Conservation (phyloP, 768 basidiomycete species). For the Rhodotorula kratochvilovae region DNA sequence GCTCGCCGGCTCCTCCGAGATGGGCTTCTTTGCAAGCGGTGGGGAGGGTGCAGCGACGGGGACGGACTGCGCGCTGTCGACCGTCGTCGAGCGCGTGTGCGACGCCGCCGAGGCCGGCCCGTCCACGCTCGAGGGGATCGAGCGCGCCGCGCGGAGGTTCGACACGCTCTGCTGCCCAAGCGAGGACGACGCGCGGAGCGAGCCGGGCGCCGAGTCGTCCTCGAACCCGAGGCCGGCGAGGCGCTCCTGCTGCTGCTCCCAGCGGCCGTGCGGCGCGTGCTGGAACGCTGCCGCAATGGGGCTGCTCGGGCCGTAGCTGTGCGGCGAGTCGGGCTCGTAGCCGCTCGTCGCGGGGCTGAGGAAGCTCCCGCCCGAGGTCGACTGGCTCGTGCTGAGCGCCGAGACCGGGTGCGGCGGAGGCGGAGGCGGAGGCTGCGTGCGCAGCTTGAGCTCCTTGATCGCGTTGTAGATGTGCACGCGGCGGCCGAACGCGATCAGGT, state of each 20-base stretch:
- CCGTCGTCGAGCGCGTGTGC: background rate
- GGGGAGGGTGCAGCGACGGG: background rate
- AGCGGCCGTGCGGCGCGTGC: slow-evolving; percentile 11
- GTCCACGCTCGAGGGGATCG: background rate
- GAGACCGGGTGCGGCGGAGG: background rate
- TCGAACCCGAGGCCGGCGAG: slow-evolving; percentile 24
- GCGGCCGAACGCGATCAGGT: slow-evolving; percentile 89
- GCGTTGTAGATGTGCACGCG: slow-evolving; percentile 88
- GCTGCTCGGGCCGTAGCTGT: background rate
- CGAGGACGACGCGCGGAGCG: slow-evolving; percentile 26
- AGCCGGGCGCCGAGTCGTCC: background rate
- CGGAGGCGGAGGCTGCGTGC: too few species aligned
- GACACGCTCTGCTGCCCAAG: slow-evolving; percentile 21
- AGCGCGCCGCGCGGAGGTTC: slow-evolving; percentile 21
- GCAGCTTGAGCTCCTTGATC: slow-evolving; percentile 69
- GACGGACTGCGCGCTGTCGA: background rate
- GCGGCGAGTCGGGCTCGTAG: slow-evolving; percentile 16
- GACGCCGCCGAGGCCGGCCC: background rate
- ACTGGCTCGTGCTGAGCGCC: background rate
- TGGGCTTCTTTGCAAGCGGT: background rate
- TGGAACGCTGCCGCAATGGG: background rate
- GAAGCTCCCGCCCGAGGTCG: background rate
- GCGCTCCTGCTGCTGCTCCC: slow-evolving; percentile 1
- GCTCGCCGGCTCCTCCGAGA: background rate
- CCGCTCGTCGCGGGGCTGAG: slow-evolving; percentile 13